Evolutionary conservation across 176 grass and related monocot genomes (phyloP).

Genomic region (Oryza glumipatula): DNA sequence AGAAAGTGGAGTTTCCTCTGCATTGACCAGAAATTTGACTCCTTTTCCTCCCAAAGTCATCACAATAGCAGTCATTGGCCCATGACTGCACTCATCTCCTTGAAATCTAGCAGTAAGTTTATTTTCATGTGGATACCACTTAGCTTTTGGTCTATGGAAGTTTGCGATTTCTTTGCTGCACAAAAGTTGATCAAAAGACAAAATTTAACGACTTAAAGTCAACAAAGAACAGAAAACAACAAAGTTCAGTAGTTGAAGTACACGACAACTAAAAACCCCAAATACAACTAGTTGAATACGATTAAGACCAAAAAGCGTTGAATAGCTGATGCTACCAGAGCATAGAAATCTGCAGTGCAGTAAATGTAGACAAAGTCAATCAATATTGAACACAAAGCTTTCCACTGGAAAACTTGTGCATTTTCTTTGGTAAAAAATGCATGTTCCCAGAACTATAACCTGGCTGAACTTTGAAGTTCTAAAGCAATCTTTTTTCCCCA

Average conservation of each 20-base stretch:
- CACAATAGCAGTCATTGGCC: conserved; percentile 78
- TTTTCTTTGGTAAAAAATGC: background rate
- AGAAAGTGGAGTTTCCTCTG: conserved; percentile 74
- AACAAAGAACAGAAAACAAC: conserved; percentile 24
- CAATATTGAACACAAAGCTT: conserved; percentile 4
- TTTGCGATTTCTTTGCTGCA: conserved; percentile 91
- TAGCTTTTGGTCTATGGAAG: conserved; percentile 91
- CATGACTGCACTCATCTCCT: conserved; percentile 60
- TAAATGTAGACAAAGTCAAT: background rate
- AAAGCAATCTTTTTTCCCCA: background rate
- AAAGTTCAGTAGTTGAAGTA: conserved; percentile 11
- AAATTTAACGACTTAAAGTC: conserved; percentile 26
- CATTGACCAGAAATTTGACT: conserved; percentile 74
- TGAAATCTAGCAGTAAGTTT: conserved; percentile 67
- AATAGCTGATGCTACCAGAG: background rate
- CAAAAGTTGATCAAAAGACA: conserved; percentile 6
- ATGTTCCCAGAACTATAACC: conserved; percentile 22
- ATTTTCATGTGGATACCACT: conserved; percentile 94
- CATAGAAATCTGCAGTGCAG: background rate
- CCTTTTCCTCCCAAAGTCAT: conserved; percentile 88
- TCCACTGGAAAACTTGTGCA: background rate
- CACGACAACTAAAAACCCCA: conserved; percentile 13
- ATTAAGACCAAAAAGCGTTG: background rate
- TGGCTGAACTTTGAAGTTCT: background rate
- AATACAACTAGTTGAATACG: conserved; percentile 22